A percentile compares a stretch with the other conserved stretches of the same genome.
These are phyloP conservation scores for Globisporangium cylindrosporum DNA, from an alignment of 352 stramenopile genomes.

Conservation along the genomic window DNA sequence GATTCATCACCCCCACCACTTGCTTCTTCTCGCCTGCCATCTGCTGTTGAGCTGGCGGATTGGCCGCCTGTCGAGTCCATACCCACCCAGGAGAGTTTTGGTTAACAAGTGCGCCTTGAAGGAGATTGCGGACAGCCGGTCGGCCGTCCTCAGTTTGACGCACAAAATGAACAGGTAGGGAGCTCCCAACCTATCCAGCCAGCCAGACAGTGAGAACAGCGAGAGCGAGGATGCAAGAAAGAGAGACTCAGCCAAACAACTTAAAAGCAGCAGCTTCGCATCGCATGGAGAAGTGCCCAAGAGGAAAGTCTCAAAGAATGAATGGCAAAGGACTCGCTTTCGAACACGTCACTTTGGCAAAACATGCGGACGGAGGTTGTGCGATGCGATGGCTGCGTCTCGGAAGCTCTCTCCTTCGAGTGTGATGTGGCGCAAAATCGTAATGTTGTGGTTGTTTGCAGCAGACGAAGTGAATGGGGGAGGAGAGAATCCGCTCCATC, in stretches of 20 bases:
- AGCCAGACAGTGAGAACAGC: too few relatives aligned
- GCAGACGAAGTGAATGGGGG: not conserved
- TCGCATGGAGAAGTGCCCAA: not conserved
- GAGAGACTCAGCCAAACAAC: not conserved
- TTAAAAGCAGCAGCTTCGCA: too few relatives aligned
- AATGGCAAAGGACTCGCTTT: not conserved
- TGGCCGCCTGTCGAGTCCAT: not conserved
- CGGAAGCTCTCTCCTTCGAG: not conserved
- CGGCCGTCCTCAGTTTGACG: not conserved
- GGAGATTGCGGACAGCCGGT: not conserved
- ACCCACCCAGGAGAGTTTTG: not conserved
- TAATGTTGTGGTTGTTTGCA: not conserved
- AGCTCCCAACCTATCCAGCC: not conserved
- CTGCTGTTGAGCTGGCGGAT: not conserved
- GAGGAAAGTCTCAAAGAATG: not conserved
- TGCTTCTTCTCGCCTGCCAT: not conserved
- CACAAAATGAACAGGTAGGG: not conserved
- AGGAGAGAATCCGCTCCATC: not conserved
- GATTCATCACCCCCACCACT: not conserved
- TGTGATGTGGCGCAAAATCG: not conserved
- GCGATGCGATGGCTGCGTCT: too few relatives aligned
- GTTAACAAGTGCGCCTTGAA: not conserved
- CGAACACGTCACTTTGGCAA: not conserved
- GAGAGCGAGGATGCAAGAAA: too few relatives aligned
- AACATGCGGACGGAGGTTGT: not conserved